phyloP scores from a whole-genome alignment of 192 early-diverging fungal species.

The Rhizoclosmatium sp. region DNA sequence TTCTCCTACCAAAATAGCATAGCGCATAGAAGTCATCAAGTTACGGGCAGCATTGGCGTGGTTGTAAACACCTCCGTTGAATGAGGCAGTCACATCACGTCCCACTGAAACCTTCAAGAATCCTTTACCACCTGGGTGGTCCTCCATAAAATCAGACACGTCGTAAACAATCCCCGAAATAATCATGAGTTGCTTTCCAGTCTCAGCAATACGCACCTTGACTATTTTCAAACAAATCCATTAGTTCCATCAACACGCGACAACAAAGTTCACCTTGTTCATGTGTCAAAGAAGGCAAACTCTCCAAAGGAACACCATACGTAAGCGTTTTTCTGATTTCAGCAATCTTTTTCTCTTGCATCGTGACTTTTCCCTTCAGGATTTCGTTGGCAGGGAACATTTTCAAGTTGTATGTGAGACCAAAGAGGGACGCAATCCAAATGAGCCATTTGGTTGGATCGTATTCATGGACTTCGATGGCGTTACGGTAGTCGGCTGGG shows the following conservation, averaged over 20 bases:
- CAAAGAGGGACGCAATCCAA: conserved; percentile 44
- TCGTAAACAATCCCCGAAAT: conserved; percentile 85
- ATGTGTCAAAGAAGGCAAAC: conserved; percentile 59
- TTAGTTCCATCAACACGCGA: conserved; percentile 48
- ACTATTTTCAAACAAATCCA: conserved; percentile 26
- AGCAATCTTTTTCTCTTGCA: conserved; percentile 81
- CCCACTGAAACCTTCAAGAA: conserved; percentile 77
- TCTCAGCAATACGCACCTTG: conserved; percentile 70
- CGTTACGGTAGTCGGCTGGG: conserved; percentile 65
- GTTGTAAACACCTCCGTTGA: conserved; percentile 87
- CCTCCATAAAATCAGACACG: conserved; percentile 77
- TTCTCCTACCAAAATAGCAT: conserved; percentile 38
- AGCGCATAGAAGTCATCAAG: conserved; percentile 64
- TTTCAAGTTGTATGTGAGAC: conserved; percentile 58
- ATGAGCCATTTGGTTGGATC: conserved; percentile 70
- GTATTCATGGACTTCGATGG: conserved; percentile 54
- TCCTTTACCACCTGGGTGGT: conserved; percentile 16
- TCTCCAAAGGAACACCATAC: conserved; percentile 75
- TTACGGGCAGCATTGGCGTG: conserved; percentile 90
- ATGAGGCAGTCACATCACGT: conserved; percentile 83
- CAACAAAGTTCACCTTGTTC: conserved; percentile 46
- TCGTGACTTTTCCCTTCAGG: conserved; percentile 66
- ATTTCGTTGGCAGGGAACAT: conserved; percentile 56
- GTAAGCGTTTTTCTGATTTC: conserved; percentile 64
- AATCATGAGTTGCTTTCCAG: conserved; percentile 78